Evolutionary conservation across 352 stramenopile species (phyloP), one percentile per base, ranked within the genome.

Genomic region (Globisporangium radiosum): DNA sequence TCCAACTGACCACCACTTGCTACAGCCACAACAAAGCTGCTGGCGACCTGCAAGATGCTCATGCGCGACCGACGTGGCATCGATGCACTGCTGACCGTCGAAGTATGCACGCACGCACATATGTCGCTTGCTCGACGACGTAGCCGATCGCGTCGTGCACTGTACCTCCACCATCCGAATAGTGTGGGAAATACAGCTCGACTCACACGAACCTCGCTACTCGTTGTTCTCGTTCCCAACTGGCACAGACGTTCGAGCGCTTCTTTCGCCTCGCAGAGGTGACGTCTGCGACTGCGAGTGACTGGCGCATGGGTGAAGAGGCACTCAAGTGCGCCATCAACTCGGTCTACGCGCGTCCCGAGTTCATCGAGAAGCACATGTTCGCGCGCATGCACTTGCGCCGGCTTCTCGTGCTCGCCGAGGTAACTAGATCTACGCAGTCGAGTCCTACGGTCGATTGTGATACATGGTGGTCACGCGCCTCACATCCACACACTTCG

Each of bases 321-420:
- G 69, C 75, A 36, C 57, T 90, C 52, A 90, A 86, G 60, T 90
- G 80, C 65, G 64, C 71, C 48, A 78, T 90, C 55, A 90, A 90
- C 52, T 85, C 71, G 25, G 68, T 88, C 8, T 86, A 82, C 59
- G 78, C 64, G 36, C 68, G 80, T 7, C 76, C 74, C 6, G 72
- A 83, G 6, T 90, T 90, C 49, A 69, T 88, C 25, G 57, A 54
- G 9, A 60, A 73, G 50, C 54, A 59, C 42, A 59, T 76, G 33
- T 37, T 81, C 9, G 9, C 56, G 3, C 60, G 70, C 4, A 49
- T 45, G 0, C 75, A 75, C 40, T 19, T 57, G 8, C 53, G 47
- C 43, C 70, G 71, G 1, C 37, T 86, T 17, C 43, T 86, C 0
- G 56, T 33, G 0, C 57, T 85, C 13, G 65, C 73, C 5, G 71